Evolutionary conservation across 192 early-diverging fungal species (phyloP).

Genomic region (Cladochytrium replicatum): DNA sequence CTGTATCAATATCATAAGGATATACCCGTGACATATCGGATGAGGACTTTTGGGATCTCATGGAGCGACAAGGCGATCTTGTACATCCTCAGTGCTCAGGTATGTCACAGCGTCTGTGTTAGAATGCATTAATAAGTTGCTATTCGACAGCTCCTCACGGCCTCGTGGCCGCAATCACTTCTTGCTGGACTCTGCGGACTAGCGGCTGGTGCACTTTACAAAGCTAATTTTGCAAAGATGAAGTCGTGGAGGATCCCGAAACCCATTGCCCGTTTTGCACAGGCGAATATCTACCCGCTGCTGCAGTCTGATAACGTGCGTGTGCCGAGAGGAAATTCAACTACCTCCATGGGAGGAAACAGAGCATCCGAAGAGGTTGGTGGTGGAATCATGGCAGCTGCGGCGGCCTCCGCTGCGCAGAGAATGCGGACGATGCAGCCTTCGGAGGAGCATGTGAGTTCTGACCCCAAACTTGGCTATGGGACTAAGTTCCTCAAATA

Average conservation of each 20-base stretch:
- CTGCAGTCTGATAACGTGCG: constrained; percentile 8
- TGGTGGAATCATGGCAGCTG: background rate
- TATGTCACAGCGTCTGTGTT: constrained; percentile 6
- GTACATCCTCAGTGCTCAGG: constrained; percentile 23
- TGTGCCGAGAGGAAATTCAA: background rate
- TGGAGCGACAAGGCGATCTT: constrained; percentile 23
- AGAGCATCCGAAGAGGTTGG: background rate
- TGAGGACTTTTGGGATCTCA: constrained; percentile 19
- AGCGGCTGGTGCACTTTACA: constrained; percentile 16
- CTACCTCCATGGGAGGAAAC: background rate
- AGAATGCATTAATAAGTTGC: background rate
- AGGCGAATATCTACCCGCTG: constrained; percentile 8
- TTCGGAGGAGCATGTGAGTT: constrained; percentile 1
- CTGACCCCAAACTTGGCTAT: constrained; percentile 1
- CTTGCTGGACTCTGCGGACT: constrained; percentile 12
- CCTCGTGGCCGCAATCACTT: constrained; percentile 22
- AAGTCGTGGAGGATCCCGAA: constrained; percentile 14
- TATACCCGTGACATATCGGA: constrained; percentile 18
- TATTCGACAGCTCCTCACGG: constrained; percentile 13
- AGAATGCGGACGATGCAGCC: background rate
- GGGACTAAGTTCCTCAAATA: constrained; percentile 5
- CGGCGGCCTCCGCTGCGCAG: constrained; percentile 1
- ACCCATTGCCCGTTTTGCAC: background rate
- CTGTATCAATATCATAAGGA: constrained; percentile 9
- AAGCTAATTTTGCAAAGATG: constrained; percentile 9